These are phyloP conservation scores for Cyberlindnera suaveolens DNA, from an alignment of 805 yeast species.

Conservation along the genomic window DNA sequence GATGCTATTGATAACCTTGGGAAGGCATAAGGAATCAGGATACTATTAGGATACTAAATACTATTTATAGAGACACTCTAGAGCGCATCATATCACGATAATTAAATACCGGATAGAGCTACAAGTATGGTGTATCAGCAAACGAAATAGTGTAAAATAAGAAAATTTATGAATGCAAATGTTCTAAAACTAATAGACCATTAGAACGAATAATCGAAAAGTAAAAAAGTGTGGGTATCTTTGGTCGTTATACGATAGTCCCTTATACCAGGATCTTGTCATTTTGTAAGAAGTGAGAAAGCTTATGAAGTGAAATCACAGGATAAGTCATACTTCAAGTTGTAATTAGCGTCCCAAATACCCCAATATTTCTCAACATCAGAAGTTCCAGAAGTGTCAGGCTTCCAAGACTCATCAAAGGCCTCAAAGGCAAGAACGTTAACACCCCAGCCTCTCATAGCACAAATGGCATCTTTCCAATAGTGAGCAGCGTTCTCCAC, in stretches of 20 bases:
- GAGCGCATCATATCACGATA: no score
- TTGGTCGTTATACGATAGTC: no score
- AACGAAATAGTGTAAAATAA: neutral
- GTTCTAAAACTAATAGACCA: neutral
- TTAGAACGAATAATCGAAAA: neutral
- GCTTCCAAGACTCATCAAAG: conserved; percentile 95
- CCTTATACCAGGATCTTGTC: no score
- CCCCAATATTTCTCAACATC: conserved; percentile 96
- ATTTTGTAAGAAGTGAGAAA: neutral
- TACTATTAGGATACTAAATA: no score
- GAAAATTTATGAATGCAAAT: conserved; percentile 1
- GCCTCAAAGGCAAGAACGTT: conserved; percentile 93
- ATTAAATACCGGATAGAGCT: no score
- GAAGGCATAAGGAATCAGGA: conserved; percentile 14
- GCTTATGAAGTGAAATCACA: conserved; percentile 36
- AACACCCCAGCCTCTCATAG: conserved; percentile 92
- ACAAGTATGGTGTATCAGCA: no score
- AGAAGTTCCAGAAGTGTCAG: conserved; percentile 77
- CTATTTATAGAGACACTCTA: no score
- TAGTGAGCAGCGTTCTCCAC: conserved; percentile 66
- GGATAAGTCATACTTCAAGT: conserved; percentile 38
- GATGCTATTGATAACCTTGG: conserved; percentile 36
- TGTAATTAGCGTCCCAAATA: conserved; percentile 54
- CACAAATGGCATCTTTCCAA: conserved; percentile 90
- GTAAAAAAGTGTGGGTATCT: neutral